Evolutionary conservation across 2,329 filamentous ascomycete genomes (phyloP).

Genomic region (Cryphonectria radicalis): DNA sequence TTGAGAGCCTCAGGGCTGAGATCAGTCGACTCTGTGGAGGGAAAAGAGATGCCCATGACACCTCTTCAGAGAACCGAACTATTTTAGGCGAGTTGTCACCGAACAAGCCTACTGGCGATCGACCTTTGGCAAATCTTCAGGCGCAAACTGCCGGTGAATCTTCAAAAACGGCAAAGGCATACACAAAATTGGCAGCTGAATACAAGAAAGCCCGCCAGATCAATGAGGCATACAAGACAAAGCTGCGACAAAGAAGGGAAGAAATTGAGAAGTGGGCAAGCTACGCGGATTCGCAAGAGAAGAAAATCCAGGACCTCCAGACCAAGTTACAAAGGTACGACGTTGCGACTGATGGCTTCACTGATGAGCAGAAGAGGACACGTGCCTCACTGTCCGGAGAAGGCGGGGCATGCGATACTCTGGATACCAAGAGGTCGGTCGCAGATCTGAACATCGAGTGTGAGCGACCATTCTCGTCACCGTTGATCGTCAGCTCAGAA

Average conservation of each 20-base stretch:
- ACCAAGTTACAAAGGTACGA: slow-evolving; percentile 34
- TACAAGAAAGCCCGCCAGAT: slow-evolving; percentile 45
- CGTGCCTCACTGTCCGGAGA: neutral
- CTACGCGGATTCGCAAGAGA: slow-evolving; percentile 49
- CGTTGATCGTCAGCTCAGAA: neutral
- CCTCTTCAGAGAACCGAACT: slow-evolving; percentile 13
- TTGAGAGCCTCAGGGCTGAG: slow-evolving; percentile 45
- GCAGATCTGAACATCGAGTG: neutral
- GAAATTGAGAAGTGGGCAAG: slow-evolving; percentile 51
- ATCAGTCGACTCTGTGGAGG: slow-evolving; percentile 38
- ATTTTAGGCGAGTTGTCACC: slow-evolving; percentile 28
- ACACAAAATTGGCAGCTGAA: slow-evolving; percentile 31
- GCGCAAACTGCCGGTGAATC: neutral
- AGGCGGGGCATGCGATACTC: neutral
- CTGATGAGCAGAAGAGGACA: neutral
- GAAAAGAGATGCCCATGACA: slow-evolving; percentile 21
- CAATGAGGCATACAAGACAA: slow-evolving; percentile 47
- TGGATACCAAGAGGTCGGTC: neutral
- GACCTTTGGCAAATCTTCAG: neutral
- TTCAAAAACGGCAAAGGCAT: slow-evolving; percentile 28
- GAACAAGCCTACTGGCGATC: slow-evolving; percentile 19
- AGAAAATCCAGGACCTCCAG: slow-evolving; percentile 49
- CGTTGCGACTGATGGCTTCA: neutral
- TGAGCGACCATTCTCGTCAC: slow-evolving; percentile 1
- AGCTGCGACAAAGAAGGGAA: slow-evolving; percentile 46